Evolutionary conservation across 2,329 filamentous ascomycete species (phyloP), one percentile per base, ranked within the genome.

Genomic region (Arthrobotrys entomopaga): DNA sequence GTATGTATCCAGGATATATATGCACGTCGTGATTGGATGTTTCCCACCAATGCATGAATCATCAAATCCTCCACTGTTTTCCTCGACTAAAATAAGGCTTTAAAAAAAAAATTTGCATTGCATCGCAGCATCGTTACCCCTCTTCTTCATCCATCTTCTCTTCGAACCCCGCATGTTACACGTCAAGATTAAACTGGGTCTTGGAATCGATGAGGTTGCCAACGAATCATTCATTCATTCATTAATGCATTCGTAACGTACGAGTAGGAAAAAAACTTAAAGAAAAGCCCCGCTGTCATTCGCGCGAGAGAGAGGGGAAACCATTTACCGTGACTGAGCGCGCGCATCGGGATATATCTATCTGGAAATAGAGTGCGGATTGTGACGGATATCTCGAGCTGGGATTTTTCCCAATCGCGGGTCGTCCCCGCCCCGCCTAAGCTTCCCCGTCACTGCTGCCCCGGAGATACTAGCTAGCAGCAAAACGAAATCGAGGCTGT

Each of bases 131-230:
- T 34, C 29, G 15, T 56, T 22, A 40, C n/a, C 10, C 52, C 7
- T 42, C 38, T 43, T 29, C 22, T 42, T 22, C 56, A 22, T 22
- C 40, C 34, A 15, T 48, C 19, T 19, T 22, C 40, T 16, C 42
- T 19, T 16, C 15, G 11, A 20, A 11, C 59, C 63, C 65, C 65
- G 56, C 65, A 61, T 54, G 57, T 61, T 69, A 69, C 65, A 69
- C 49, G 65, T 69, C 56, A 15, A 53, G n/a, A n/a, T n/a, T n/a
- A 66, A 38, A 26, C 24, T 26, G 53, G 46, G 57, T 52, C 46
- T 34, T 42, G 49, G 43, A 60, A 60, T 58, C 65, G 65, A 61
- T 61, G 65, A 60, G 43, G 53, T 46, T 48, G 56, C 19, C 40
- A 46, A 34, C 56, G 34, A 22, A 46, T 34, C 29, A 34, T 7